These are phyloP conservation scores for Sporisorium scitamineum DNA, from an alignment of 1,284 basidiomycete genomes.

Conservation along the genomic window DNA sequence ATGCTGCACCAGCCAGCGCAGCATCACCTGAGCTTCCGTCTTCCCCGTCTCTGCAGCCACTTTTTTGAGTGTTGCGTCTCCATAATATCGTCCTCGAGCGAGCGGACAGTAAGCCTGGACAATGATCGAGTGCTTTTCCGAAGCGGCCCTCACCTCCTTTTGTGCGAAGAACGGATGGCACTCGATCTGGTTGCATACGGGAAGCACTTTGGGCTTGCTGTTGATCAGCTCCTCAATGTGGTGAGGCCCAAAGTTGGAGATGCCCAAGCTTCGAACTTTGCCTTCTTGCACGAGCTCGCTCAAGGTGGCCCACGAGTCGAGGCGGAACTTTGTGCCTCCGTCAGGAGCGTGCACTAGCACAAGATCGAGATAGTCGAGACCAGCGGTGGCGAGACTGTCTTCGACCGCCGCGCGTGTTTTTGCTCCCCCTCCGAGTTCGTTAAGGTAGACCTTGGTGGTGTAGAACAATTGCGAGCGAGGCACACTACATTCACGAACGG, in stretches of 20 bases:
- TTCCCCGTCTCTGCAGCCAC: slow-evolving; percentile 74
- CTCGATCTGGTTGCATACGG: slow-evolving; percentile 62
- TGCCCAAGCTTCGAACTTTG: slow-evolving; percentile 73
- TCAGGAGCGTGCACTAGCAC: slow-evolving; percentile 59
- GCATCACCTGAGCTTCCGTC: slow-evolving; percentile 78
- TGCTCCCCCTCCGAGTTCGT: slow-evolving; percentile 70
- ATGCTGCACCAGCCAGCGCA: slow-evolving; percentile 81
- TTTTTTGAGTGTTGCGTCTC: slow-evolving; percentile 43
- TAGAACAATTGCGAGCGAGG: slow-evolving; percentile 84
- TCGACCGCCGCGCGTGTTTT: slow-evolving; percentile 70
- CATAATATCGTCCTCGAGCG: slow-evolving; percentile 77
- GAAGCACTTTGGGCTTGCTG: slow-evolving; percentile 46
- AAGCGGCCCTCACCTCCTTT: slow-evolving; percentile 78
- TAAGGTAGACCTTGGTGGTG: slow-evolving; percentile 77
- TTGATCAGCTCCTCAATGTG: slow-evolving; percentile 54
- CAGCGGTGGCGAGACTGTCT: slow-evolving; percentile 78
- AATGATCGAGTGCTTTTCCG: slow-evolving; percentile 78
- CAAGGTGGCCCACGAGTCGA: slow-evolving; percentile 56
- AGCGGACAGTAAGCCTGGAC: slow-evolving; percentile 87
- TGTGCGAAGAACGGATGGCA: slow-evolving; percentile 69
- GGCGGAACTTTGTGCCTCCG: slow-evolving; percentile 68
- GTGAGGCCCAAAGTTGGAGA: slow-evolving; percentile 69
- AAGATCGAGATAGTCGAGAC: slow-evolving; percentile 76
- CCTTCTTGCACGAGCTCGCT: slow-evolving; percentile 55
- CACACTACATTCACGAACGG: slow-evolving; percentile 78